Conservation (phyloP, 805 yeast species). For the Torulaspora microellipsoides region DNA sequence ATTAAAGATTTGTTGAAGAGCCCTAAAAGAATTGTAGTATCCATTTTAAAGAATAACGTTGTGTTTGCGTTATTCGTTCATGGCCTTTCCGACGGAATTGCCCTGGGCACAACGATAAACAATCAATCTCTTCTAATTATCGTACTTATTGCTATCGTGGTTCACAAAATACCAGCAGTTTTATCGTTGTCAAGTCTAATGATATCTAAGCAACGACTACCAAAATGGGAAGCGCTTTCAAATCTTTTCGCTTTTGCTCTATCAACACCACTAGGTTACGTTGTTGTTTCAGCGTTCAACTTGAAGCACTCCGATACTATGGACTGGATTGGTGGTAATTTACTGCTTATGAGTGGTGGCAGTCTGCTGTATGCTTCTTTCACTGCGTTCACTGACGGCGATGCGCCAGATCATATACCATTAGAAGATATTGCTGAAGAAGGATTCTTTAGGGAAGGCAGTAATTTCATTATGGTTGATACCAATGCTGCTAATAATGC, state of each 20-base stretch:
- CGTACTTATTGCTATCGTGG: conserved; percentile 51
- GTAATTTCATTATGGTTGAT: conserved; percentile 6
- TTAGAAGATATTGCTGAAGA: conserved; percentile 2
- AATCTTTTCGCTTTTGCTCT: conserved; percentile 42
- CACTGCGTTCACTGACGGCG: conserved; percentile 29
- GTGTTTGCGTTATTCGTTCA: conserved; percentile 58
- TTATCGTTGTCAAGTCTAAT: conserved; percentile 54
- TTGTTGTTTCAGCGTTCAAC: conserved; percentile 26
- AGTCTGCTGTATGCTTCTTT: conserved; percentile 35
- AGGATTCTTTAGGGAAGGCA: conserved; percentile 5
- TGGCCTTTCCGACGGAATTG: conserved; percentile 59
- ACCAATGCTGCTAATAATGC: background rate
- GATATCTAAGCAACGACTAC: conserved; percentile 38
- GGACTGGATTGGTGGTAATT: conserved; percentile 31
- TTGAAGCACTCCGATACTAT: conserved; percentile 25
- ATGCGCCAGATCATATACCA: conserved; percentile 11
- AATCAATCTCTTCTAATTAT: conserved; percentile 38
- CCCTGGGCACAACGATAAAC: conserved; percentile 51
- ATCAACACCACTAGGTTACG: conserved; percentile 34
- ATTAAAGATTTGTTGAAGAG: conserved; percentile 20
- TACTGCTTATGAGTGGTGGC: conserved; percentile 35
- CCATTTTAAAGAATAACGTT: conserved; percentile 42
- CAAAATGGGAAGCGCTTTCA: conserved; percentile 36
- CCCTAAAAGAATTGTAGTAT: conserved; percentile 25
- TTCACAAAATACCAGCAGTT: conserved; percentile 64